These are phyloP conservation scores for Fusarium veterinarium DNA, from an alignment of 2,329 filamentous ascomycete species.

Conservation along the genomic window DNA sequence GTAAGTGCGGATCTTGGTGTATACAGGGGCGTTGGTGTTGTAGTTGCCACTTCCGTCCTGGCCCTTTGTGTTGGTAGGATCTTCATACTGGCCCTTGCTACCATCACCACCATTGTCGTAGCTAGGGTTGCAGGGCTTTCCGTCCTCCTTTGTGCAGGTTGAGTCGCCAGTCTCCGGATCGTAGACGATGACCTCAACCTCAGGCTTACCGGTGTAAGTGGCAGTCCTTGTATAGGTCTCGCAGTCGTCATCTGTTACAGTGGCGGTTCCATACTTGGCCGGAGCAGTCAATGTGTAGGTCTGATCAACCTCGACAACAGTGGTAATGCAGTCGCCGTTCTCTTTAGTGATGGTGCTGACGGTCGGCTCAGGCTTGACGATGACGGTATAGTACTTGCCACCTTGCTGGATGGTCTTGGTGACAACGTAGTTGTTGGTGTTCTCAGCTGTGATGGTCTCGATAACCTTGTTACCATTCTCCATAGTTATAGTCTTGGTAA, in stretches of 20 bases:
- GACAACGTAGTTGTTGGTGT: slow-evolving; percentile 24
- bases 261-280: slow-evolving; percentile 40
- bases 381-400: slow-evolving; percentile 39
- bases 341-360: slow-evolving; percentile 35
- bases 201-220: slow-evolving; percentile 35
- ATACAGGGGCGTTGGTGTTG: slow-evolving; percentile 19
- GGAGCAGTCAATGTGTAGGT: slow-evolving; percentile 43
- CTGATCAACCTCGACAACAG: slow-evolving; percentile 26
- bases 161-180: slow-evolving; percentile 48
- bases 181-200: slow-evolving; percentile 49
- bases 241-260: slow-evolving; percentile 34
- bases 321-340: slow-evolving; percentile 33
- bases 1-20: slow-evolving; percentile 34
- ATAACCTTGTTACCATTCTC: slow-evolving; percentile 25
- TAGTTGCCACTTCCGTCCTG: slow-evolving; percentile 7
- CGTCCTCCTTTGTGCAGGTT: slow-evolving; percentile 45
- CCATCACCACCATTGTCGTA: slow-evolving; percentile 14
- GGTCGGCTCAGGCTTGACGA: slow-evolving; percentile 31
- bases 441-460: slow-evolving; percentile 32
- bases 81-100: slow-evolving; percentile 16
- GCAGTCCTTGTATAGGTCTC: slow-evolving; percentile 34
- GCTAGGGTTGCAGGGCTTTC: slow-evolving; percentile 41
- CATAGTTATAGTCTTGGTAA: slow-evolving; percentile 26
- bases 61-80: slow-evolving; percentile 23
- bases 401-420: slow-evolving; percentile 42